Base-by-base conservation (phyloP, 2,329 filamentous ascomycete species). In the Colletotrichum melonis region DNA sequence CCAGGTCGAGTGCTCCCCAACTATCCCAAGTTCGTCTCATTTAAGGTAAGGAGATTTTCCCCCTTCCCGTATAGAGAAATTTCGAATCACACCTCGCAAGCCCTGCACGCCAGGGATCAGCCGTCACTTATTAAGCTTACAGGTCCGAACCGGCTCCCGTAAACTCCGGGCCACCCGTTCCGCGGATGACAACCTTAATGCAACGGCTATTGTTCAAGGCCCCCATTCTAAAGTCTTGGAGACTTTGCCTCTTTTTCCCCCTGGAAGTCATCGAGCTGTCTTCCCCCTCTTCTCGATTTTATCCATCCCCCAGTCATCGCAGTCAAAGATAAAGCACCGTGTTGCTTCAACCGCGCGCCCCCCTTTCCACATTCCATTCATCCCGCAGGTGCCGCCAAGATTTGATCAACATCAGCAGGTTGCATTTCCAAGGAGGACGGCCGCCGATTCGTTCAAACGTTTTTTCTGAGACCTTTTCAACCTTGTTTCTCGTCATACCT, bases 371-470 rank as follows among this genome's bases (percentile, higher is more conserved):
- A 30, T 57, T 57, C 28, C 26, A 16, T 30, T 22, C 14, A 42
- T 8, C 24, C 7, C 19, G 42, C n/a, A 16, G 54, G 11, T 49
- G 7, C 30, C 38, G 60, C 62, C 56, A 71, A 71, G 71, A 19
- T n/a, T n/a, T 22, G 60, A 73, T 66, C 71, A 62, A 8, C 71
- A 58, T 71, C 67, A 52, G 35, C 56, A 62, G 62, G 46, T 54
- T 65, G 46, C 55, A 58, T 24, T 55, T 5, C n/a, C 24, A 19
- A 14, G 14, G n/a, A 16, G 16, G n/a, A 11, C 52, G 32, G 28
- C 35, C 16, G 32, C 54, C 63, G 16, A 57, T 57, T 65, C 24
- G 49, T 42, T 28, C 24, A 42, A 19, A 63, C 7, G 28, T n/a
- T 9, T 26, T 16, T n/a, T 55, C 42, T 55, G 30, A 55, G 49